These are phyloP conservation scores for Leccinum pachyderme DNA, from an alignment of 1,284 basidiomycete species.

Conservation along the genomic window DNA sequence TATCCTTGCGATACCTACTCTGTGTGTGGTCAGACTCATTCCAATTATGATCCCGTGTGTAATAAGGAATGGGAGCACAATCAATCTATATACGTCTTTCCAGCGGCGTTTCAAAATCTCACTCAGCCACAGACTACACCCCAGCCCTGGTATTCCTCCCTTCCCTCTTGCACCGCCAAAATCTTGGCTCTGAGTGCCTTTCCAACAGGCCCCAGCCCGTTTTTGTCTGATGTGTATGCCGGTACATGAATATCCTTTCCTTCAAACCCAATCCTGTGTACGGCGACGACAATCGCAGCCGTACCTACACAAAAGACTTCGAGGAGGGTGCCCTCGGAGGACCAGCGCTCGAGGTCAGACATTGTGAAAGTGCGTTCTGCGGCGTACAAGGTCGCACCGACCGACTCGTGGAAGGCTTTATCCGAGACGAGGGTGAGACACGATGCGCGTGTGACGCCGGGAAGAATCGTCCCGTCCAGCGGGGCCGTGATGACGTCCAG, in stretches of 20 bases:
- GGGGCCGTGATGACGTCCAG: slow-evolving; percentile 72
- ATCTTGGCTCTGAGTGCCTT: slow-evolving; percentile 55
- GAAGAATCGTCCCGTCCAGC: slow-evolving; percentile 73
- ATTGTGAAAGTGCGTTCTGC: slow-evolving; percentile 65
- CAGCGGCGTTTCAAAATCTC: too few relatives aligned
- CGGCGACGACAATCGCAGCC: slow-evolving; percentile 42
- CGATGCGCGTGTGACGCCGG: slow-evolving; percentile 75
- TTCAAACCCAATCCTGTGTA: slow-evolving; percentile 37
- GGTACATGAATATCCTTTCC: slow-evolving; percentile 43
- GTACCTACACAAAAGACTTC: slow-evolving; percentile 76
- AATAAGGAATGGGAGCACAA: too few relatives aligned
- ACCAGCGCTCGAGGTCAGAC: slow-evolving; percentile 52
- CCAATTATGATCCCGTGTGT: too few relatives aligned
- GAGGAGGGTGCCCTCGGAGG: slow-evolving; percentile 49
- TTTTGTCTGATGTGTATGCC: slow-evolving; percentile 33
- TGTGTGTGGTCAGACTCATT: too few relatives aligned
- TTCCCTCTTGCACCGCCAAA: slow-evolving; percentile 65
- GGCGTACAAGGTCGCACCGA: slow-evolving; percentile 42
- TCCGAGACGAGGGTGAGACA: slow-evolving; percentile 58
- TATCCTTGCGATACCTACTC: too few relatives aligned
- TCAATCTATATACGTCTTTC: too few relatives aligned
- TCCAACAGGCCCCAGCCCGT: slow-evolving; percentile 54
- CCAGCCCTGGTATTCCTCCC: slow-evolving; percentile 53
- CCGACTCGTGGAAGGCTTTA: slow-evolving; percentile 10
- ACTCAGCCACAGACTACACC: slow-evolving; percentile 35